These are phyloP conservation scores for Talaromyces borbonicus DNA, from an alignment of 495 filamentous ascomycete genomes.

Conservation along the genomic window DNA sequence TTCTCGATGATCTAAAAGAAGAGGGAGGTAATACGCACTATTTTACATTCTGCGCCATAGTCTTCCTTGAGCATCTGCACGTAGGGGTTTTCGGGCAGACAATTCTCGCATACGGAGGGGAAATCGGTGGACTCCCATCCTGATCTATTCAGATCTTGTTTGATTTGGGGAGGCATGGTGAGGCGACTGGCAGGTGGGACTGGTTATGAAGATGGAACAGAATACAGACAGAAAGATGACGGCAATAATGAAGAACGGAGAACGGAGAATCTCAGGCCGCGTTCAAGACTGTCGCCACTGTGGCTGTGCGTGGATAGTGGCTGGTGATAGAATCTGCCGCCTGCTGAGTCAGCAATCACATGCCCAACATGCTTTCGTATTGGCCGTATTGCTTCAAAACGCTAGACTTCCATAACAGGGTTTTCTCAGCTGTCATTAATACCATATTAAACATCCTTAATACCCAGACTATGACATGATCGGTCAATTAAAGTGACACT, in stretches of 20 bases:
- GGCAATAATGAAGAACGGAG: too few species aligned
- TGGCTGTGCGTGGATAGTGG: conserved; percentile 2
- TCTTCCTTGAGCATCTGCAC: conserved; percentile 99
- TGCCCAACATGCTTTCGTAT: background rate
- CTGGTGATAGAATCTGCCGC: background rate
- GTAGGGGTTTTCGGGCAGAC: conserved; percentile 92
- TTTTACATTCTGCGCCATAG: conserved; percentile 62
- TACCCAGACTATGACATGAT: too few species aligned
- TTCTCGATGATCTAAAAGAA: background rate
- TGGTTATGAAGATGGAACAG: too few species aligned
- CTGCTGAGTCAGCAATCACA: conserved; percentile 7
- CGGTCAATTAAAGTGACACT: too few species aligned
- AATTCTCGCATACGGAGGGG: conserved; percentile 59
- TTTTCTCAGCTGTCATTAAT: background rate
- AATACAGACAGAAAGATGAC: too few species aligned
- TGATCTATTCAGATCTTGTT: conserved; percentile 92
- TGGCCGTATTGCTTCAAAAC: background rate
- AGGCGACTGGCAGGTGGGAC: background rate
- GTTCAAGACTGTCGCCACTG: conserved; percentile 13
- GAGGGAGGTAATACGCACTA: conserved; percentile 22
- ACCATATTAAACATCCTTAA: too few species aligned
- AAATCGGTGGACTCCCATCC: conserved; percentile 89
- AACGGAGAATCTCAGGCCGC: background rate
- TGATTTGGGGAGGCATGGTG: conserved; percentile 60
- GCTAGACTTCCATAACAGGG: background rate